phyloP scores from a whole-genome alignment of 306 rosid genomes.

The Hylodesmum podocarpum region DNA sequence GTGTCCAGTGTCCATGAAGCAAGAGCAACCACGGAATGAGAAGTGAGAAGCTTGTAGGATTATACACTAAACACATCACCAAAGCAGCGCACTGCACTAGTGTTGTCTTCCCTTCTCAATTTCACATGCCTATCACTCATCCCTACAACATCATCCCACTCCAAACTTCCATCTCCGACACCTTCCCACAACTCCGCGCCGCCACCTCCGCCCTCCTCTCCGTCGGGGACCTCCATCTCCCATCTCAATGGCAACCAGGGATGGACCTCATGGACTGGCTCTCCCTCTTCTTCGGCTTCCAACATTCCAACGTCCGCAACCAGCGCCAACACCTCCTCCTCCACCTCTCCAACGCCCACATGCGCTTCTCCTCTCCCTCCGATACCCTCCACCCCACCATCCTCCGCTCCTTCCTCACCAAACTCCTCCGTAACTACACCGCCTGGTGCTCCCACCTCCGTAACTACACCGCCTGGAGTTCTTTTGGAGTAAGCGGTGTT shows the following conservation, averaged over 20 bases:
- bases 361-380: slow-evolving; percentile 78
- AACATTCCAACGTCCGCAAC: slow-evolving; percentile 76
- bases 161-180: slow-evolving; percentile 56
- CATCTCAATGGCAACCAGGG: slow-evolving; percentile 66
- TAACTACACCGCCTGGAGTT: slow-evolving; percentile 83
- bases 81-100: background rate
- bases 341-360: slow-evolving; percentile 89
- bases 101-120: background rate
- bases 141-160: slow-evolving; percentile 79
- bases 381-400: slow-evolving; percentile 64
- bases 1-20: no score
- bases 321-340: slow-evolving; percentile 89
- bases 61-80: no score
- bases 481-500: slow-evolving; percentile 75
- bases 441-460: slow-evolving; percentile 72
- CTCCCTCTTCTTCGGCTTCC: slow-evolving; percentile 78
- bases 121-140: background rate
- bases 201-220: slow-evolving; percentile 55
- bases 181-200: slow-evolving; percentile 90
- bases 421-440: slow-evolving; percentile 68
- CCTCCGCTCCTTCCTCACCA: slow-evolving; percentile 59
- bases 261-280: slow-evolving; percentile 97
- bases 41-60: no score
- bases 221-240: slow-evolving; percentile 58
- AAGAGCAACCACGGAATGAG: no score